Evolutionary conservation across 306 rosid species (phyloP).

Genomic region (Sophora flavescens): DNA sequence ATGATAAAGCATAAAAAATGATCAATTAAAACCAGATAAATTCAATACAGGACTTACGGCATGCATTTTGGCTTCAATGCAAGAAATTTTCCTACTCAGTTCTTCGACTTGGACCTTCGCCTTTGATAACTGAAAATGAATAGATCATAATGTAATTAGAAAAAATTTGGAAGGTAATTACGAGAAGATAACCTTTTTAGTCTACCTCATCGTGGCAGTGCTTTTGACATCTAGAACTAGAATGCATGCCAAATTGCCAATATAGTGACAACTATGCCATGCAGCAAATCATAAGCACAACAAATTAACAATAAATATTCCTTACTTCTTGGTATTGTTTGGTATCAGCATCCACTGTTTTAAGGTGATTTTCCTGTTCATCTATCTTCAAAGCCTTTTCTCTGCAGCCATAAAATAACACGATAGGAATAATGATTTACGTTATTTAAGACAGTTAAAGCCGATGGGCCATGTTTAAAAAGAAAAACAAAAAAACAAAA

Average conservation of each 20-base stretch:
- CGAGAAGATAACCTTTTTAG: slow-evolving; percentile 41
- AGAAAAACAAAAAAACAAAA: neutral
- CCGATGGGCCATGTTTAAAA: neutral
- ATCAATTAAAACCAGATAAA: slow-evolving; percentile 10
- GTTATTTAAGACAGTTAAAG: slow-evolving; percentile 5
- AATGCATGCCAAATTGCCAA: slow-evolving; percentile 25
- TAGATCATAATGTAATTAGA: slow-evolving; percentile 17
- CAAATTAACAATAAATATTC: slow-evolving; percentile 25
- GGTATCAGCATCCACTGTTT: slow-evolving; percentile 40
- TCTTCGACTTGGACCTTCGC: slow-evolving; percentile 65
- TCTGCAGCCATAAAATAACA: slow-evolving; percentile 50
- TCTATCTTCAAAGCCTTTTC: slow-evolving; percentile 49
- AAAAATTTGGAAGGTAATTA: neutral
- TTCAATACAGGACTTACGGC: slow-evolving; percentile 55
- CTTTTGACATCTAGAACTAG: slow-evolving; percentile 51
- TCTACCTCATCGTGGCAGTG: slow-evolving; percentile 62
- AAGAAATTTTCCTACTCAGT: slow-evolving; percentile 60
- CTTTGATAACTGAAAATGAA: slow-evolving; percentile 56
- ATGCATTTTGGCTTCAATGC: slow-evolving; percentile 65
- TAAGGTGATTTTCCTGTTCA: slow-evolving; percentile 39
- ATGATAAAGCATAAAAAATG: neutral
- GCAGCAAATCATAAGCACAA: slow-evolving; percentile 28
- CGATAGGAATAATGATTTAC: slow-evolving; percentile 12
- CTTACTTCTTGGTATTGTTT: slow-evolving; percentile 61
- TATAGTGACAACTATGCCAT: slow-evolving; percentile 21